Evolutionary conservation across 176 grass and related monocot species (phyloP).

Genomic region (Calamus simplicifolius): DNA sequence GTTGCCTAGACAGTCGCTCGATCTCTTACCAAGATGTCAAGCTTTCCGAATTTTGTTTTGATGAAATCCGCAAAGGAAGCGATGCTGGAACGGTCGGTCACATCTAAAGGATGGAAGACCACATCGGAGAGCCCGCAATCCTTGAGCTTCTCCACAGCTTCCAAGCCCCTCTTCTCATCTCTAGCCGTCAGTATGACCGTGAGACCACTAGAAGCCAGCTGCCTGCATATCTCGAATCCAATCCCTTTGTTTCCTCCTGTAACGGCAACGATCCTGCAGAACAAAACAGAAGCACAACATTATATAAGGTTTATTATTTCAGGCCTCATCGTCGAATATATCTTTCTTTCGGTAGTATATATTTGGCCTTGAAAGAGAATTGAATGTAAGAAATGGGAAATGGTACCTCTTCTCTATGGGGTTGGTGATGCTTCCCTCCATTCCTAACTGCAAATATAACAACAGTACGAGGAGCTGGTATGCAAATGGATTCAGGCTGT

Average conservation of each 20-base stretch:
- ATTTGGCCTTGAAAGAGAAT: too few species aligned
- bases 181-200: conserved; percentile 64
- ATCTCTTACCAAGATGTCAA: conserved; percentile 53
- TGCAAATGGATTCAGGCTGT: too few species aligned
- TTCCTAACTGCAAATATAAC: too few species aligned
- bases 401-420: too few species aligned
- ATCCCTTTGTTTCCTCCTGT: conserved; percentile 69
- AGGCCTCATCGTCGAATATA: too few species aligned
- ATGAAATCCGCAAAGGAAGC: conserved; percentile 28
- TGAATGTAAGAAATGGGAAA: too few species aligned
- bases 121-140: conserved; percentile 30
- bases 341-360: too few species aligned
- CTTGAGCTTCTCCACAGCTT: conserved; percentile 26
- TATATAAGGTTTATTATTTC: too few species aligned
- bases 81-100: conserved; percentile 26
- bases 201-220: conserved; percentile 34
- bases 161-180: conserved; percentile 37
- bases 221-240: conserved; percentile 45
- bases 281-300: neutral
- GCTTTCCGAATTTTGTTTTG: conserved; percentile 35
- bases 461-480: too few species aligned
- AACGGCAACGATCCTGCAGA: conserved; percentile 46
- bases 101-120: conserved; percentile 56
- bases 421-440: too few species aligned
- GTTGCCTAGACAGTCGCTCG: too few species aligned